Conservation (phyloP, 495 filamentous ascomycete species). For the Jackrogersella multiformis region DNA sequence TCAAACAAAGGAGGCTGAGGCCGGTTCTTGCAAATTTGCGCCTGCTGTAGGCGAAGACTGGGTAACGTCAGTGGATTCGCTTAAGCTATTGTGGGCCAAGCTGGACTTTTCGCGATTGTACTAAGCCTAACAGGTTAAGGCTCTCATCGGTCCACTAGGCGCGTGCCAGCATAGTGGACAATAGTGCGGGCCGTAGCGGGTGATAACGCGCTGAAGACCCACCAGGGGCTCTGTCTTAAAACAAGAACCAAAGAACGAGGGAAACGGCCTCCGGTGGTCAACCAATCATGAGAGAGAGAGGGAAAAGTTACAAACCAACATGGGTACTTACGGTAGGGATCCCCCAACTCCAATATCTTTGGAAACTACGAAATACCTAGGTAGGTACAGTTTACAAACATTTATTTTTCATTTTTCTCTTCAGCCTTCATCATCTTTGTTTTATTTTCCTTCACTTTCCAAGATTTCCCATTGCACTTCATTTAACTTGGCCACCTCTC, state of each 20-base stretch:
- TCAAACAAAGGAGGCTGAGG: slow-evolving; percentile 13
- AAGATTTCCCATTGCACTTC: neutral
- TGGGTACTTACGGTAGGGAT: neutral
- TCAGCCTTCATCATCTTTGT: slow-evolving; percentile 17
- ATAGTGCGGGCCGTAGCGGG: slow-evolving; percentile 17
- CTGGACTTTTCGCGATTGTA: neutral
- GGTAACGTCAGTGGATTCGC: neutral
- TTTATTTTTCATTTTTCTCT: slow-evolving; percentile 6
- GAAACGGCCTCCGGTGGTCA: neutral
- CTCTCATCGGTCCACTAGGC: neutral
- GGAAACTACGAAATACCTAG: neutral
- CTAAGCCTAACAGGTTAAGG: neutral
- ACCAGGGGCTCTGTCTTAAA: neutral
- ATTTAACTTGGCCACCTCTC: neutral
- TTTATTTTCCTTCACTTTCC: slow-evolving; percentile 3
- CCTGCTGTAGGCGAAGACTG: neutral
- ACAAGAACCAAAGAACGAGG: slow-evolving; percentile 7
- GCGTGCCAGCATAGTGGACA: slow-evolving; percentile 3
- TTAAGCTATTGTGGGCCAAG: neutral
- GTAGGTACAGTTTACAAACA: slow-evolving; percentile 1
- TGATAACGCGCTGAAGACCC: slow-evolving; percentile 2
- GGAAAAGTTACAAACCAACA: neutral
- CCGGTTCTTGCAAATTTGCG: neutral
- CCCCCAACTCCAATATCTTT: slow-evolving; percentile 21
- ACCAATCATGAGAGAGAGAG: neutral